Base-by-base conservation (phyloP, 2,329 filamentous ascomycete genomes). In the Fusarium sp. region DNA sequence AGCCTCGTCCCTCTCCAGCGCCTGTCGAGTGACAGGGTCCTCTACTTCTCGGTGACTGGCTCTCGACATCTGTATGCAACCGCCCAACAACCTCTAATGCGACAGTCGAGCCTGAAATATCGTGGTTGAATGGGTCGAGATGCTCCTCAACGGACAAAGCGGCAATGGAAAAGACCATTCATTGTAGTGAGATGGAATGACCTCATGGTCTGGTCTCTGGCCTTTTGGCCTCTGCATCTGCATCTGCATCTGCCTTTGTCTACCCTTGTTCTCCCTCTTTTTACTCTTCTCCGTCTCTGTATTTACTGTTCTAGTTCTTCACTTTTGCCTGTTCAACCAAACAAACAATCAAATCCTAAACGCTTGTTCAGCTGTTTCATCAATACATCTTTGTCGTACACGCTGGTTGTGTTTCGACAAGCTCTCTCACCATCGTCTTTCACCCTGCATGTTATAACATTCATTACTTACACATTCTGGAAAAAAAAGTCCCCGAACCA, bases 341-440 rank as follows among this genome's bases (percentile, higher is more conserved):
- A 41, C 34, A 53, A 59, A 62, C 66, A 69, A 70, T 62, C 65
- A 67, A 30, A 30, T 30, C 30, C 30, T 30, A 70, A 49, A 38
- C 45, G 38, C 45, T 70, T 65, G 65, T 69, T 71, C 63, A 34
- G 33, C 36, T 47, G 51, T 40, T 47, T 60, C 52, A 52, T n/a
- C 28, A 11, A 18, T 62, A 40, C 42, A 28, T 42, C 47, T 63
- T 61, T 55, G 41, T 69, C 56, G 58, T 38, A 30, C 62, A 47
- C 62, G 55, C 70, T 70, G 67, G 67, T 36, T 71, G 67, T 71
- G 67, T 63, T 52, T 61, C 62, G 28, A 36, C 40, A 44, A 57
- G 44, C 51, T 36, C 34, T 26, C 41, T 42, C 23, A 12, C 26
- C 26, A 45, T 45, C 42, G 31, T 58, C 30, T 33, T 61, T 40